Evolutionary conservation across 768 basidiomycete species (phyloP).

Genomic region (Lactifluus piperatus): DNA sequence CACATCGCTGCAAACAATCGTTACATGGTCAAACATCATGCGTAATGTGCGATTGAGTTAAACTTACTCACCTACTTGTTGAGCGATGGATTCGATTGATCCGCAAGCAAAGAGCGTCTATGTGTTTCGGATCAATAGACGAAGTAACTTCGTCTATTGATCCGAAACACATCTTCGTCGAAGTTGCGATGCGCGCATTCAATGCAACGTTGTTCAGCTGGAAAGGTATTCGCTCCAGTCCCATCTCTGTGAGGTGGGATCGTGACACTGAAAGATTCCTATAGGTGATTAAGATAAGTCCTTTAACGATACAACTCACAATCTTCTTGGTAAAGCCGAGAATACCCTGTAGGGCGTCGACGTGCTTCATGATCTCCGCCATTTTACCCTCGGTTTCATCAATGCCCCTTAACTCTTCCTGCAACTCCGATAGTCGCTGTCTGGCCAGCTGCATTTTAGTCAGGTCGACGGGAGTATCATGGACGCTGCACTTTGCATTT

Average conservation of each 20-base stretch:
- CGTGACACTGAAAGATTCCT: too few relatives aligned
- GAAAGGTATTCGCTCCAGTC: too few relatives aligned
- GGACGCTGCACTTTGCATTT: not conserved
- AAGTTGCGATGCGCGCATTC: not conserved
- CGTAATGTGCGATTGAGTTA: not conserved
- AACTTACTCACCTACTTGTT: not conserved
- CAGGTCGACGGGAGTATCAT: not conserved
- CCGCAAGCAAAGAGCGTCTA: not conserved
- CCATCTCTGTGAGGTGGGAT: too few relatives aligned
- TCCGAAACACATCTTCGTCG: not conserved
- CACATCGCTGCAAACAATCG: too few relatives aligned
- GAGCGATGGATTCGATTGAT: not conserved
- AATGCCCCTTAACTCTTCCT: conserved; percentile 3
- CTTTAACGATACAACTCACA: not conserved
- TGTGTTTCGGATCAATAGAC: not conserved
- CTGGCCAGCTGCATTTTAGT: not conserved
- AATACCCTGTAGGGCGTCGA: not conserved
- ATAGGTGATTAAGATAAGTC: not conserved
- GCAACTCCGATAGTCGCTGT: not conserved
- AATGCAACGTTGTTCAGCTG: too few relatives aligned
- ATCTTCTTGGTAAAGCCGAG: not conserved
- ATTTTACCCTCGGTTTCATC: conserved; percentile 4
- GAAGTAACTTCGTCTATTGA: not conserved
- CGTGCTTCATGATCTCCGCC: conserved; percentile 1
- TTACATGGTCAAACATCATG: too few relatives aligned